Evolutionary conservation across 352 stramenopile species (phyloP).

Genomic region (Pythium pyrilobum): DNA sequence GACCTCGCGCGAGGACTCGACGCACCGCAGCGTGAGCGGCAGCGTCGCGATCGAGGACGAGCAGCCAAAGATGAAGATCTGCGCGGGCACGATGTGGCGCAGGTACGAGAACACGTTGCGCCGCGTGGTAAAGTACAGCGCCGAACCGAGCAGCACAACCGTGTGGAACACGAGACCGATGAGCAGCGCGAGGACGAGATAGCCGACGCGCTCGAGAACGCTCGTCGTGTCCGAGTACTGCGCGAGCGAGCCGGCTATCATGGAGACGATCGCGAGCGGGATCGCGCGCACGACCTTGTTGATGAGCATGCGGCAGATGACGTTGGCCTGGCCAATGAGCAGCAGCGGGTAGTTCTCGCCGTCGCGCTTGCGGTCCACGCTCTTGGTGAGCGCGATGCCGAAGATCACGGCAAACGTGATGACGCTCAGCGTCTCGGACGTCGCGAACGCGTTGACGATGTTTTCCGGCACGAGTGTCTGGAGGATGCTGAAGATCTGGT

Average conservation of each 20-base stretch:
- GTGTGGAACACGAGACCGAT: conserved; percentile 40
- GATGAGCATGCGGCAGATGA: conserved; percentile 64
- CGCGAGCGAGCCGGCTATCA: conserved; percentile 63
- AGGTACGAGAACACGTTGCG: conserved; percentile 68
- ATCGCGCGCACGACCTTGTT: conserved; percentile 66
- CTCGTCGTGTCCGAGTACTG: conserved; percentile 39
- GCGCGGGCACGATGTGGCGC: conserved; percentile 57
- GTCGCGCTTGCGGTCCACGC: conserved; percentile 38
- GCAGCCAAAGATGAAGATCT: conserved; percentile 74
- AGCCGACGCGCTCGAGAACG: conserved; percentile 45
- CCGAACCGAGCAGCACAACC: conserved; percentile 45
- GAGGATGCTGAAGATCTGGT: conserved; percentile 69
- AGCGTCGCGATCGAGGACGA: conserved; percentile 79
- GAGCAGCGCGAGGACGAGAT: conserved; percentile 40
- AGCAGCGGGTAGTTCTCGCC: conserved; percentile 65
- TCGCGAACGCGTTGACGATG: conserved; percentile 58
- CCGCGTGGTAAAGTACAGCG: conserved; percentile 48
- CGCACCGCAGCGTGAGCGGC: conserved; percentile 69
- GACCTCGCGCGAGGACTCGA: conserved; percentile 60
- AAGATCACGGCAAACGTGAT: conserved; percentile 73
- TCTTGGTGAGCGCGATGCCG: conserved; percentile 58
- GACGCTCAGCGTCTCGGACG: conserved; percentile 51
- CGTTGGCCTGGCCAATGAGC: conserved; percentile 57
- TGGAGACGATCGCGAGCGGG: conserved; percentile 64
- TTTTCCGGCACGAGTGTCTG: conserved; percentile 64